Evolutionary conservation across 352 stramenopile genomes (phyloP).

Genomic region (Phytophthora podocarpi): DNA sequence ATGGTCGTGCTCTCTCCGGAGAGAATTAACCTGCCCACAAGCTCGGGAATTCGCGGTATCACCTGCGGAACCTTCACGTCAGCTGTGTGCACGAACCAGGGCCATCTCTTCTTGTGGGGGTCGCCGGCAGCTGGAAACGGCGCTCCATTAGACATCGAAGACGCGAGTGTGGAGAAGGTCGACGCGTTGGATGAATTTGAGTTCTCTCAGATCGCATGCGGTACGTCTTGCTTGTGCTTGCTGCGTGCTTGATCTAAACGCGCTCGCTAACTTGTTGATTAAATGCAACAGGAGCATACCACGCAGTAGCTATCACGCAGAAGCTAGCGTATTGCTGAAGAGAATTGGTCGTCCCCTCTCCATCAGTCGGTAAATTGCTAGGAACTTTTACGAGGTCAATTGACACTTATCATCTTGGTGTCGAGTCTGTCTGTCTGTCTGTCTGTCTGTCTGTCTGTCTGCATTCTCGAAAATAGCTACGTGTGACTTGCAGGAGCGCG

Average conservation of each 20-base stretch:
- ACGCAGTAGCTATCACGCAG: conserved; percentile 61
- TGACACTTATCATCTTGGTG: too few relatives aligned
- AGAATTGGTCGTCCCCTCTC: conserved; percentile 1
- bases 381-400: too few relatives aligned
- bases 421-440: too few relatives aligned
- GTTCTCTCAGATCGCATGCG: conserved; percentile 62
- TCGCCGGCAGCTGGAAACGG: conserved; percentile 76
- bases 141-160: conserved; percentile 49
- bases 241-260: not conserved
- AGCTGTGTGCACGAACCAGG: conserved; percentile 51
- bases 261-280: conserved; percentile 5
- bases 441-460: too few relatives aligned
- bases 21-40: conserved; percentile 41
- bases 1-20: conserved; percentile 62
- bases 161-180: conserved; percentile 55
- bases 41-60: conserved; percentile 44
- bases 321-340: conserved; percentile 52
- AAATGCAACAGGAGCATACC: conserved; percentile 53
- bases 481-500: conserved; percentile 16
- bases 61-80: conserved; percentile 73
- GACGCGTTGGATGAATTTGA: conserved; percentile 50
- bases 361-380: too few relatives aligned
- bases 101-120: conserved; percentile 75
- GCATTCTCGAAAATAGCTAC: conserved; percentile 28
- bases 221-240: conserved; percentile 36